These are phyloP conservation scores for Aspergillus neotritici DNA, from an alignment of 2,329 filamentous ascomycete species.

Conservation along the genomic window DNA sequence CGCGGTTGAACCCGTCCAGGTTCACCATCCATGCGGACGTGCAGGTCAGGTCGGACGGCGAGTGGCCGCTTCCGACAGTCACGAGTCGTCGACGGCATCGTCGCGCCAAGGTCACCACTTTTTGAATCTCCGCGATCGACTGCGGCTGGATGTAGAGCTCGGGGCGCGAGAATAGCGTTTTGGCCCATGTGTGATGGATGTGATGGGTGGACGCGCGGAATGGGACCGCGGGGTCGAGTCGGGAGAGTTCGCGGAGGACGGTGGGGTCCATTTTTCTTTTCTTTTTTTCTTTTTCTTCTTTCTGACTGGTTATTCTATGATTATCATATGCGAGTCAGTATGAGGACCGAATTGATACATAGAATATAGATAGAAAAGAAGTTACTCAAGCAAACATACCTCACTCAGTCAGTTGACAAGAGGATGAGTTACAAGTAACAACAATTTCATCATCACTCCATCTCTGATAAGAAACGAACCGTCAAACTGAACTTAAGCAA, in stretches of 20 bases:
- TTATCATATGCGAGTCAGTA: too few relatives aligned
- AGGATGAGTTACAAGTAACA: not conserved
- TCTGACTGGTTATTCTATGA: too few relatives aligned
- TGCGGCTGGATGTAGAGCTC: slow-evolving; percentile 87
- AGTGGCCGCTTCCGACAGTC: slow-evolving; percentile 85
- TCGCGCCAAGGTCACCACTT: slow-evolving; percentile 73
- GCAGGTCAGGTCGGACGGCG: slow-evolving; percentile 84
- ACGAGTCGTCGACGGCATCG: slow-evolving; percentile 75
- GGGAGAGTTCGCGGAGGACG: slow-evolving; percentile 52
- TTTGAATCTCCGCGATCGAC: slow-evolving; percentile 73
- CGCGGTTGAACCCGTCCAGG: slow-evolving; percentile 71
- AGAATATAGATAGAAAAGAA: not conserved
- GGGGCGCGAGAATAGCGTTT: slow-evolving; percentile 81
- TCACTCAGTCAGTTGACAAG: not conserved
- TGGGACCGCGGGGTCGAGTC: slow-evolving; percentile 58
- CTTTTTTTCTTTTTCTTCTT: too few relatives aligned
- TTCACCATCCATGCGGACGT: slow-evolving; percentile 94
- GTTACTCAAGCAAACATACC: slow-evolving; percentile 1
- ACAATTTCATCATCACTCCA: too few relatives aligned
- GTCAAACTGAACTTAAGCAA: too few relatives aligned
- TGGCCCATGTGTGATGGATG: slow-evolving; percentile 87
- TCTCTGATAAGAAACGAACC: too few relatives aligned
- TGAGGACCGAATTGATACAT: not conserved
- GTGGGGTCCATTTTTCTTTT: slow-evolving; percentile 36
- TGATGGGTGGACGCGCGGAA: slow-evolving; percentile 71